phyloP scores from a whole-genome alignment of 768 basidiomycete genomes.

The Piloderma croceum region DNA sequence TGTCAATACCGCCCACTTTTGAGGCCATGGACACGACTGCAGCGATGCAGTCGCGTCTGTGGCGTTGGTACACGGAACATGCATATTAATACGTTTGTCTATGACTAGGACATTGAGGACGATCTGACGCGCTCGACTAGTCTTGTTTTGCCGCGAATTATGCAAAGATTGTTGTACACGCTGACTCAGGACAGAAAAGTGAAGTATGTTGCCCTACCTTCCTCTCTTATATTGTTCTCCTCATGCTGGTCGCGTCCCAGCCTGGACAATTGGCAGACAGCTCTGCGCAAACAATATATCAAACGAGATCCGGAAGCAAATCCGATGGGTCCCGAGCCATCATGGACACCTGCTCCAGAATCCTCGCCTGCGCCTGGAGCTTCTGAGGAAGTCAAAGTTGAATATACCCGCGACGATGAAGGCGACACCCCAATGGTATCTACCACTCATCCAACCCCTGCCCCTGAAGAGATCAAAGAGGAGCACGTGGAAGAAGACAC shows the following conservation, averaged over 20 bases:
- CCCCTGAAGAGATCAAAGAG: no score
- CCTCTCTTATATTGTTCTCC: constrained; percentile 17
- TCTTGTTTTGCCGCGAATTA: constrained; percentile 62
- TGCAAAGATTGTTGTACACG: constrained; percentile 67
- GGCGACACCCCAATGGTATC: neutral
- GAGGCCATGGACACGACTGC: constrained; percentile 5
- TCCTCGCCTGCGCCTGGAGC: constrained; percentile 27
- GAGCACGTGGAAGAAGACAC: neutral
- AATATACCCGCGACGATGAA: neutral
- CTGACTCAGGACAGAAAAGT: constrained; percentile 80
- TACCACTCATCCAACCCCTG: no score
- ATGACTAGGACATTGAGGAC: constrained; percentile 79
- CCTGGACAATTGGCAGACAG: constrained; percentile 72
- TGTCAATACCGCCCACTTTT: constrained; percentile 8
- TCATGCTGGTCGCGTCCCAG: constrained; percentile 33
- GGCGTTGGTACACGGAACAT: neutral
- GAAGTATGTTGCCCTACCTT: constrained; percentile 43
- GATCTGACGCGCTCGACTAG: constrained; percentile 61
- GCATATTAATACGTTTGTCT: neutral
- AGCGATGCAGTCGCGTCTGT: constrained; percentile 5
- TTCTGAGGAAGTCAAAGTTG: constrained; percentile 1
- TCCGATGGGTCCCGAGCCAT: constrained; percentile 64
- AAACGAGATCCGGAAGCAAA: constrained; percentile 67
- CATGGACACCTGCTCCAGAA: constrained; percentile 23
- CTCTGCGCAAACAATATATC: constrained; percentile 70